Percentiles rank a stretch among this genome's conserved stretches.
These are phyloP conservation scores for Gynochthodes officinalis DNA, from an alignment of 257 asterid species.

Conservation along the genomic window DNA sequence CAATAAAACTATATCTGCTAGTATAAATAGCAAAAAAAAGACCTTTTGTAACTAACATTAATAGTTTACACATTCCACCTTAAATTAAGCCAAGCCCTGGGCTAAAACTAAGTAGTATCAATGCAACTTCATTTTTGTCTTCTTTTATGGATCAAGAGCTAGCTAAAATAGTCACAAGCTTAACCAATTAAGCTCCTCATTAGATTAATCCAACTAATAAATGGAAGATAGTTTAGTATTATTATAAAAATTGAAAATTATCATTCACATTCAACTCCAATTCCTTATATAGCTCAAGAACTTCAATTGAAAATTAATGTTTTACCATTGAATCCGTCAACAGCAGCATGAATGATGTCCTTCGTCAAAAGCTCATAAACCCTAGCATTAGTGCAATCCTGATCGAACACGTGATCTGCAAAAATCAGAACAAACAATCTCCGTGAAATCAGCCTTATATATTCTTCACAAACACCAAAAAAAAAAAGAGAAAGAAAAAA, in stretches of 20 bases:
- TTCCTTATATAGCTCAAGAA: neutral
- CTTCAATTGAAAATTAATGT: neutral
- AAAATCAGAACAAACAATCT: slow-evolving; percentile 2
- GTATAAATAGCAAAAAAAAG: neutral
- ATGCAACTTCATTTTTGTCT: neutral
- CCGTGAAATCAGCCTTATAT: neutral
- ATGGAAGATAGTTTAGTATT: neutral
- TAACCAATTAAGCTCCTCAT: neutral
- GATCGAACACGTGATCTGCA: slow-evolving; percentile 89
- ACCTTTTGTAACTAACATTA: neutral
- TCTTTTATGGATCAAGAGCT: neutral
- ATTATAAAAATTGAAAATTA: neutral
- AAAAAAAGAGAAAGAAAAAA: no score
- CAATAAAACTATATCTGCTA: neutral
- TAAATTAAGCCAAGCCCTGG: neutral
- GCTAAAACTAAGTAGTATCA: neutral
- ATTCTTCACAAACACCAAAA: neutral
- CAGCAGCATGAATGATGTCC: slow-evolving; percentile 73
- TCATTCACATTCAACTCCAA: neutral
- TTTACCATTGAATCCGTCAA: slow-evolving; percentile 87
- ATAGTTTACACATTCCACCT: no score
- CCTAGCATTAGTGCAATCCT: slow-evolving; percentile 62
- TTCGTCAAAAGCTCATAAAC: slow-evolving; percentile 73
- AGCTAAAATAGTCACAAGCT: neutral
- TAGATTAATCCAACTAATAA: neutral